Evolutionary conservation across 192 early-diverging fungal genomes (phyloP), one percentile per base, ranked within the genome.

Genomic region (Entomortierella beljakovae): DNA sequence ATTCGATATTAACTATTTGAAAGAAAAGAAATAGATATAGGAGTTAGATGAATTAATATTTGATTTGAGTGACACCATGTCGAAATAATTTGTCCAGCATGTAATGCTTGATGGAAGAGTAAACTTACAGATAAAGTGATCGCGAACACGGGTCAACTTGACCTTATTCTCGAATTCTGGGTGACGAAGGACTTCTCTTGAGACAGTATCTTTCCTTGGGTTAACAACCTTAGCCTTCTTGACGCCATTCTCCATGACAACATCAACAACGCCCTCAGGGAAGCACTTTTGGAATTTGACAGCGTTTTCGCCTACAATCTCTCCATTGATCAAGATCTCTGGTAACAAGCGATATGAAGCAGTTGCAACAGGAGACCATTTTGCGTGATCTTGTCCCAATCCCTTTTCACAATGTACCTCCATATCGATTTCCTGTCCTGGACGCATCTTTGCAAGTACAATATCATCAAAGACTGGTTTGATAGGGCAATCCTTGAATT

Each of bases 291-390:
- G 82, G 83, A 99, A 96, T 71, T 92, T 89, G 53, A 90, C 83
- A 0, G 96, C 97, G 43, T 87, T 86, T 32, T 95, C 92, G 37
- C 93, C 95, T 1, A 84, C 88, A 68, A 99, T 98, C 40, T 93
- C 92, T 49, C 92, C 77, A 49, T 93, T 82, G 57, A 99, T 89
- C 60, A 89, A 84, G 58, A 99, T 99, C 38, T 96, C 92, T 5
- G 98, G 98, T 35, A 99, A 83, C 55, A 99, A 82, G 26, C 98
- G 90, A 80, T 99, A 99, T 28, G 95, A 94, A 4, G 97, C 98
- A 3, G 96, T 97, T 3, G 94, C 95, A 74, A 98, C 97, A 11
- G 98, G 98, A 5, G 96, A 98, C 87, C 92, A 99, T 67, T 99
- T 99, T 64, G 97, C 96, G 60, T 99, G 98, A 68, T 98, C 96